Evolutionary conservation across 257 asterid species (phyloP), one percentile per base, ranked within the genome.

Genomic region (Schizonepeta tenuifolia): DNA sequence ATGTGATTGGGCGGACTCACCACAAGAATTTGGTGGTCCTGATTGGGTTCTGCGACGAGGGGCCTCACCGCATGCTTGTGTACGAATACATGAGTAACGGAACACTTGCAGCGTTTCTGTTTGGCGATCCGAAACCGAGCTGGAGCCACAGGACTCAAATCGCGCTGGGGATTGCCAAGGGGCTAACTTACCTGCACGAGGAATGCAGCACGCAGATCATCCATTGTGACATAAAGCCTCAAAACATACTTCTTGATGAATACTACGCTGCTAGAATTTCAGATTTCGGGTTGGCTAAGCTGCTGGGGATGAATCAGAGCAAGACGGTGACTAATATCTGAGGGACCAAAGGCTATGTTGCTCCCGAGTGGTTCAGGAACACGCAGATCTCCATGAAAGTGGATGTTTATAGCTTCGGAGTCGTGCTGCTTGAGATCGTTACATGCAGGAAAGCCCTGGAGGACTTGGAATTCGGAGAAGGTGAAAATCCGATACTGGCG

Each of bases 291-390:
- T n/a, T n/a, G n/a, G n/a, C n/a, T n/a, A n/a, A n/a, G n/a, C n/a
- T n/a, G 14, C 1, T 86, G 75, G 46, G 6, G 82, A 71, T 78
- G 65, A 68, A 88, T 15, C 89, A 83, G 83, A 83, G 84, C 57
- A 51, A 77, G 33, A 85, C 90, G 0, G 2, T 20, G 2, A 84
- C 90, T 0, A 67, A 72, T 3, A 77, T 83, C 33, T 72, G 92
- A 54, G 92, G 92, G 10, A 86, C 88, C 10, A 86, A 80, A 61
- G 90, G 95, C 3, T 86, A 88, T 31, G 85, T 88, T 6, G 96
- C 87, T 13, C 96, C 92, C 0, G 92, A 86, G 43, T 86, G 95
- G 96, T 82, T 79, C 49, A 77, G 86, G 71, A 83, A 89, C 79
- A 77, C 49, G 8, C 78, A 61, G 62, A 35, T 88, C 14, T 85